These are phyloP conservation scores for Xylaria multiplex DNA, from an alignment of 2,329 filamentous ascomycete species.

Conservation along the genomic window DNA sequence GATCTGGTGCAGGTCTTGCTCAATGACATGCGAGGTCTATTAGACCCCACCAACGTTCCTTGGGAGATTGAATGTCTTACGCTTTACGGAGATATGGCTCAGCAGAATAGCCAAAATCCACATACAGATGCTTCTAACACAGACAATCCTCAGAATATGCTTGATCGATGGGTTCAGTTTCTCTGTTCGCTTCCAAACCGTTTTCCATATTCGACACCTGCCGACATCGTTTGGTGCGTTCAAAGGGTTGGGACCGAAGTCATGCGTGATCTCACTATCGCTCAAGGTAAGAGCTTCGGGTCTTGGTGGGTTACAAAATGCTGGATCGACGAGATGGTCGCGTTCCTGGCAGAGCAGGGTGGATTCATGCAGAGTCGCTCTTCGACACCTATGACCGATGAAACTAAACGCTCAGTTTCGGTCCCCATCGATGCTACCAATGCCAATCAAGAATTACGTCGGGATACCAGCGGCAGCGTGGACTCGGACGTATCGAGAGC, in stretches of 20 bases:
- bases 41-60: constrained; percentile 73
- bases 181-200: constrained; percentile 73
- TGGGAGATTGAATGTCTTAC: constrained; percentile 72
- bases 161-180: constrained; percentile 82
- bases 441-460: constrained; percentile 50
- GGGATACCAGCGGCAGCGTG: constrained; percentile 59
- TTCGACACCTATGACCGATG: constrained; percentile 40
- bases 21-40: constrained; percentile 73
- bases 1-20: constrained; percentile 71
- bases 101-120: constrained; percentile 58
- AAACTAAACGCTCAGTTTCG: constrained; percentile 49
- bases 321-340: constrained; percentile 93
- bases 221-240: constrained; percentile 80
- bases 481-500: constrained; percentile 57
- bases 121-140: constrained; percentile 52
- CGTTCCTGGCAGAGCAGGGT: constrained; percentile 88
- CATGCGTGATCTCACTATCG: constrained; percentile 82
- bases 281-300: constrained; percentile 82
- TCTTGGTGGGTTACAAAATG: constrained; percentile 96
- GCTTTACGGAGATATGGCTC: constrained; percentile 66
- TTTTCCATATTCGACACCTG: constrained; percentile 78
- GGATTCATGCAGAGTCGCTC: constrained; percentile 78
- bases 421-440: constrained; percentile 48
- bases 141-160: constrained; percentile 68
- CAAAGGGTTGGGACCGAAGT: constrained; percentile 79